phyloP scores from a whole-genome alignment of 2,329 filamentous ascomycete genomes.

The Nigrospora osmanthi region DNA sequence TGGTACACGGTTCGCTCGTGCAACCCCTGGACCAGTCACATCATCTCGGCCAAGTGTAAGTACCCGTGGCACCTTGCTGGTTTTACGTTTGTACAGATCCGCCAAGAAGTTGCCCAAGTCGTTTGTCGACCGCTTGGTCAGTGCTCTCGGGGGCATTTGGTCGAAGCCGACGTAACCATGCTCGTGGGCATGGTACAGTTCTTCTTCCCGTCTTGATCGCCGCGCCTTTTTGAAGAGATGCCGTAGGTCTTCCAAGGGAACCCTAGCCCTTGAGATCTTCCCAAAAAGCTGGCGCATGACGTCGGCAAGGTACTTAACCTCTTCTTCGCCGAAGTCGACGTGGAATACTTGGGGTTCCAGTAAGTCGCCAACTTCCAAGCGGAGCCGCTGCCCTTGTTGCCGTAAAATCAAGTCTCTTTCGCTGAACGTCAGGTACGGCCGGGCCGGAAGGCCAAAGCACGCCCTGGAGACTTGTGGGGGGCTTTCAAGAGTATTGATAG shows the following conservation, averaged over 20 bases:
- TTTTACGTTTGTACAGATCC: conserved; percentile 22
- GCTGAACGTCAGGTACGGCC: conserved; percentile 15
- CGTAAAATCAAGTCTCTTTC: conserved; percentile 10
- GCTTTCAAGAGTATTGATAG: conserved; percentile 4
- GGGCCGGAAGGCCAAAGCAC: conserved; percentile 11
- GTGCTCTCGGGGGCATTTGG: conserved; percentile 10
- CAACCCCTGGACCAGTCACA: conserved; percentile 15
- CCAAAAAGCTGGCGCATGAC: conserved; percentile 15
- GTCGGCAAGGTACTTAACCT: conserved; percentile 14
- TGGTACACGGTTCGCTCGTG: conserved; percentile 23
- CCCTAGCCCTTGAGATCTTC: neutral
- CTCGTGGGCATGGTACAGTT: conserved; percentile 10
- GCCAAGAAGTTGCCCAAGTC: conserved; percentile 29
- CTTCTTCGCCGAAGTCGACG: conserved; percentile 18
- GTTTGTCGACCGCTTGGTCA: conserved; percentile 14
- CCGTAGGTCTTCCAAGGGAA: conserved; percentile 13
- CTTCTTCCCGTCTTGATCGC: conserved; percentile 3
- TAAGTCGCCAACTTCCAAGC: conserved; percentile 4
- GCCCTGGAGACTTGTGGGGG: neutral
- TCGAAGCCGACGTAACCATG: conserved; percentile 9
- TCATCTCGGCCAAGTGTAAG: conserved; percentile 24
- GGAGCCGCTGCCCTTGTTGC: conserved; percentile 4
- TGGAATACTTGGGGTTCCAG: conserved; percentile 12
- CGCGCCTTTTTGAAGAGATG: conserved; percentile 18
- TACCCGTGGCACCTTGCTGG: conserved; percentile 9